Conservation (phyloP, 2,329 filamentous ascomycete species). For the Aspergillus fischeri region DNA sequence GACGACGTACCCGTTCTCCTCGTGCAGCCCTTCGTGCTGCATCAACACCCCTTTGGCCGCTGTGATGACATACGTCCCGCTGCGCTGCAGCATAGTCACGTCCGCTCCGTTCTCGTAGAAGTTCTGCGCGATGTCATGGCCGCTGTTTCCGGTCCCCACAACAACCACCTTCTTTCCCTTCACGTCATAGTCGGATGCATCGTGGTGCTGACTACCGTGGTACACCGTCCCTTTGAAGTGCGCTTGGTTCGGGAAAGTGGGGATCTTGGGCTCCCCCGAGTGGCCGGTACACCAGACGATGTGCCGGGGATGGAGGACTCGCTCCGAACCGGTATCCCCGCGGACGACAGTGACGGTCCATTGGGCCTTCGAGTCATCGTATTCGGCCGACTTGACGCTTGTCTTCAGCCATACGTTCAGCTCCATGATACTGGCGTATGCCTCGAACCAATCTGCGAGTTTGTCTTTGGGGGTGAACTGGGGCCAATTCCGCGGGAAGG, state of each 20-base stretch:
- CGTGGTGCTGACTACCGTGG: slow-evolving; percentile 43
- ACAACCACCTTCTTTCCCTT: slow-evolving; percentile 46
- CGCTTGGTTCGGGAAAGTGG: slow-evolving; percentile 38
- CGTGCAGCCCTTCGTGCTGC: slow-evolving; percentile 43
- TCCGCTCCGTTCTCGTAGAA: slow-evolving; percentile 47
- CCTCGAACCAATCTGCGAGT: slow-evolving; percentile 47
- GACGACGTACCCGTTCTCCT: slow-evolving; percentile 36
- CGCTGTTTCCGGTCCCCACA: slow-evolving; percentile 48
- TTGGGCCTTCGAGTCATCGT: slow-evolving; percentile 32
- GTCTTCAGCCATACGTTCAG: slow-evolving; percentile 46
- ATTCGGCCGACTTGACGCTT: slow-evolving; percentile 36
- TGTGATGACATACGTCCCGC: slow-evolving; percentile 49
- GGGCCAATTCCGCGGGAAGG: slow-evolving; percentile 42
- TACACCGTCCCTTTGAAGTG: slow-evolving; percentile 43
- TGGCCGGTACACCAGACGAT: slow-evolving; percentile 49
- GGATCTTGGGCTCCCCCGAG: slow-evolving; percentile 40
- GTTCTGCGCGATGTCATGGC: slow-evolving; percentile 50
- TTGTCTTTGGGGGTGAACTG: slow-evolving; percentile 46
- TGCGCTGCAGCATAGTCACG: slow-evolving; percentile 53
- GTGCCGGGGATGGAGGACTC: slow-evolving; percentile 38
- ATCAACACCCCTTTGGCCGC: slow-evolving; percentile 44
- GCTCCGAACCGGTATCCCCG: slow-evolving; percentile 20
- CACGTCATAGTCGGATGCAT: slow-evolving; percentile 34
- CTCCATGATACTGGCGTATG: slow-evolving; percentile 47
- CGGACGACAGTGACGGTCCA: slow-evolving; percentile 37